These are phyloP conservation scores for Schizothecium vesticola DNA, from an alignment of 495 filamentous ascomycete species.

Conservation along the genomic window DNA sequence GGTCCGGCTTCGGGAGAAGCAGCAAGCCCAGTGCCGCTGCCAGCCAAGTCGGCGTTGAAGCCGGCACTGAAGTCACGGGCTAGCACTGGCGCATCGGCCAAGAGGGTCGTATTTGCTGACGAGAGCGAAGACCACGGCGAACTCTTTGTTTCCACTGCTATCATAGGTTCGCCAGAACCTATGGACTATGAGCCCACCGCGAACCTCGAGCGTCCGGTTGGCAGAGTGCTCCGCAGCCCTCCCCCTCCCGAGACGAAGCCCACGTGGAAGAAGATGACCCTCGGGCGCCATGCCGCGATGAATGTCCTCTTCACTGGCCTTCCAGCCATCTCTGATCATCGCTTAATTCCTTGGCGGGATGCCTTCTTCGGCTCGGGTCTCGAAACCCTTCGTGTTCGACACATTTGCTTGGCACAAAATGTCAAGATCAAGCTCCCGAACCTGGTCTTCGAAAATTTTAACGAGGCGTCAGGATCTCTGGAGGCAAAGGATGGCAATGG, in stretches of 20 bases:
- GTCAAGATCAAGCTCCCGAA: slow-evolving; percentile 10
- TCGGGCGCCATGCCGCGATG: not conserved
- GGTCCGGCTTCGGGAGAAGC: not conserved
- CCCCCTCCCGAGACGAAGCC: not conserved
- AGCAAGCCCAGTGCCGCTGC: not conserved
- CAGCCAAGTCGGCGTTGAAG: not conserved
- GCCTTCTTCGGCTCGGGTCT: not conserved
- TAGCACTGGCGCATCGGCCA: not conserved
- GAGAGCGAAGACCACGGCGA: not conserved
- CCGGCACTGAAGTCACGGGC: not conserved
- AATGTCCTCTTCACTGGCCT: not conserved
- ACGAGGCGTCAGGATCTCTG: not conserved
- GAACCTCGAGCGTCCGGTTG: not conserved
- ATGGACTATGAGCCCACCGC: not conserved
- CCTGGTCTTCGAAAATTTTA: slow-evolving; percentile 13
- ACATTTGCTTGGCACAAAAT: slow-evolving; percentile 28
- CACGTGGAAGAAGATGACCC: not conserved
- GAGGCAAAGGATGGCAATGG: slow-evolving; percentile 6
- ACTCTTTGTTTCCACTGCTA: not conserved
- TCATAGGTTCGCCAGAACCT: not conserved
- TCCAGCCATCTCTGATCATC: not conserved
- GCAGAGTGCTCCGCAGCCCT: not conserved
- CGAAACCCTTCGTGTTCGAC: slow-evolving; percentile 27
- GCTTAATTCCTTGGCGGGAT: slow-evolving; percentile 25
- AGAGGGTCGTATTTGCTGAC: not conserved